Evolutionary conservation across 2,329 filamentous ascomycete genomes (phyloP).

Genomic region (Plectosphaerella cucumerina): DNA sequence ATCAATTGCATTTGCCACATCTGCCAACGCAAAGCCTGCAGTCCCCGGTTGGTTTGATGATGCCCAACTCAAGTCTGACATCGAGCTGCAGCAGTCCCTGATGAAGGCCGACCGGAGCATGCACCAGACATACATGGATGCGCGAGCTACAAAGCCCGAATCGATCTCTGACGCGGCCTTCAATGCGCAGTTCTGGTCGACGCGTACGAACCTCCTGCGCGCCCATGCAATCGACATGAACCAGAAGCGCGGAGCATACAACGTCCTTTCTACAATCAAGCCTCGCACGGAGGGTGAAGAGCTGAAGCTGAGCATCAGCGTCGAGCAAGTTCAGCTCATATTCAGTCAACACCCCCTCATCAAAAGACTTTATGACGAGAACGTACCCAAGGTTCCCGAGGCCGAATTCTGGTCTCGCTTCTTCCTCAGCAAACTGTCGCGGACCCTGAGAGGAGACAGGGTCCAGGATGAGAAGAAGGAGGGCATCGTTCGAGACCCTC

Average conservation of each 20-base stretch:
- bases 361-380: conserved; percentile 86
- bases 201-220: conserved; percentile 77
- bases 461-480: conserved; percentile 71
- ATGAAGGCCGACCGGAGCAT: conserved; percentile 75
- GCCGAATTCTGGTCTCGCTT: conserved; percentile 90
- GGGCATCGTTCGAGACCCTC: conserved; percentile 47
- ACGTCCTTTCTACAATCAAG: conserved; percentile 87
- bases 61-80: conserved; percentile 68
- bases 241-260: conserved; percentile 87
- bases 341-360: conserved; percentile 91
- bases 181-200: conserved; percentile 92
- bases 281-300: conserved; percentile 70
- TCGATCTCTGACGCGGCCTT: conserved; percentile 77
- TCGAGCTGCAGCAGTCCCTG: conserved; percentile 80
- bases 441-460: conserved; percentile 86
- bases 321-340: conserved; percentile 89
- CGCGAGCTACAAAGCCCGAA: conserved; percentile 76
- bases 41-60: conserved; percentile 76
- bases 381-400: conserved; percentile 77
- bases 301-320: conserved; percentile 76
- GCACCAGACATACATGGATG: conserved; percentile 82
- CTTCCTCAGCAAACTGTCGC: conserved; percentile 85
- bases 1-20: conserved; percentile 74
- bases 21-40: conserved; percentile 52
- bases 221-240: conserved; percentile 85